Conservation (phyloP, 257 asterid genomes). For the Paraleonurus japonicus region DNA sequence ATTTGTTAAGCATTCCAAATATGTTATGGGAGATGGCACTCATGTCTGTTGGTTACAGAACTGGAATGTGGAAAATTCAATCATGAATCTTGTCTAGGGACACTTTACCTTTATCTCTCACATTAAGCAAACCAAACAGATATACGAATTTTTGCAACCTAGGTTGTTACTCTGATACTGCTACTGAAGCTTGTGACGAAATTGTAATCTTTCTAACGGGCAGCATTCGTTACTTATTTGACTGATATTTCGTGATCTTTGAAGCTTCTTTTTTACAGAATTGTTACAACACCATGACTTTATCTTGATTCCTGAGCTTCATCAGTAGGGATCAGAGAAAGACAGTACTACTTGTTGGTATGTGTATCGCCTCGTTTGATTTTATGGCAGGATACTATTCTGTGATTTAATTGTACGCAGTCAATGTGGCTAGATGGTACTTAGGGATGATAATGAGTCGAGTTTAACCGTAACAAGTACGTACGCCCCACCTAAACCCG, state of each 20-base stretch:
- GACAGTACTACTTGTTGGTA: neutral
- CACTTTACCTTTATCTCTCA: constrained; percentile 9
- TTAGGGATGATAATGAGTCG: neutral
- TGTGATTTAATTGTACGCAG: neutral
- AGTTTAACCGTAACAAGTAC: neutral
- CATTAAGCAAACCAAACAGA: constrained; percentile 2
- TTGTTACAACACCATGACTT: neutral
- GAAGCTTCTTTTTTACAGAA: neutral
- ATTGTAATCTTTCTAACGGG: constrained; percentile 18
- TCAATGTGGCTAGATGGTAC: no score
- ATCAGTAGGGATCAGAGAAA: neutral
- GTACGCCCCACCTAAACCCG: no score
- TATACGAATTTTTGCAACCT: constrained; percentile 11
- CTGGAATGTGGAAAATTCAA: constrained; percentile 80
- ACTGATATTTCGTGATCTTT: constrained; percentile 11
- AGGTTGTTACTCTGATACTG: neutral
- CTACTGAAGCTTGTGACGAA: constrained; percentile 4
- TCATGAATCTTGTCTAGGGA: constrained; percentile 31
- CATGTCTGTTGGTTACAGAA: constrained; percentile 87
- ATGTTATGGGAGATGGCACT: constrained; percentile 97
- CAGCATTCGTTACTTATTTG: neutral
- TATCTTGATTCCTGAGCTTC: constrained; percentile 10
- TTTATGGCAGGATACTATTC: neutral
- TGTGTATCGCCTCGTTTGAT: neutral
- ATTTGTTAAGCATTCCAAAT: constrained; percentile 78